Evolutionary conservation across 192 early-diverging fungal genomes (phyloP).

Genomic region (Linnemannia exigua): DNA sequence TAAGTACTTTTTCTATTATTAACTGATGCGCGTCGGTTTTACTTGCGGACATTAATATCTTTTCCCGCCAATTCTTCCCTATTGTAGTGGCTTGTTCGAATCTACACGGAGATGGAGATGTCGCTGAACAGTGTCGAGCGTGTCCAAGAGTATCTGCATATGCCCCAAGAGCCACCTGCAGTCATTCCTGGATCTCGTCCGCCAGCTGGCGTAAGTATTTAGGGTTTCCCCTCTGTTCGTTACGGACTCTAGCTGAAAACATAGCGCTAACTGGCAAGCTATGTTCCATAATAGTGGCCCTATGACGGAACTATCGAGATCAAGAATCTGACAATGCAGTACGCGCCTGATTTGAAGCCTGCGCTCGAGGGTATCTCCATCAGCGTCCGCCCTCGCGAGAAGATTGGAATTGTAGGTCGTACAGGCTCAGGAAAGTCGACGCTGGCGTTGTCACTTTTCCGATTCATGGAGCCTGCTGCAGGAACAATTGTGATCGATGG

Average conservation of each 20-base stretch:
- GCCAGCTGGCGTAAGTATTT: conserved; percentile 61
- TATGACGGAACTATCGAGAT: conserved; percentile 78
- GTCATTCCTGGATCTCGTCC: conserved; percentile 64
- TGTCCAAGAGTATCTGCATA: conserved; percentile 81
- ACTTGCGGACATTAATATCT: background rate
- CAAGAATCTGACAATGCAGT: conserved; percentile 79
- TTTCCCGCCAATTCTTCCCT: background rate
- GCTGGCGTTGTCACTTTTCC: conserved; percentile 82
- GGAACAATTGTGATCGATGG: conserved; percentile 85
- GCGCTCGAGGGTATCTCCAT: conserved; percentile 86
- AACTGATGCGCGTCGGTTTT: background rate
- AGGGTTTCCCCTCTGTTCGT: background rate
- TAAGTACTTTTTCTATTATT: conserved; percentile 26
- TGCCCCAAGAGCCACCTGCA: conserved; percentile 84
- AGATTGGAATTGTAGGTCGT: conserved; percentile 95
- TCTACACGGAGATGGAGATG: conserved; percentile 85
- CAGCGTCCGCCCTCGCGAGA: conserved; percentile 71
- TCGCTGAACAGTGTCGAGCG: conserved; percentile 90
- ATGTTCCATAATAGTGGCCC: conserved; percentile 73
- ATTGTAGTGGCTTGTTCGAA: conserved; percentile 54
- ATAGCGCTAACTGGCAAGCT: background rate
- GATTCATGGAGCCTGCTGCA: conserved; percentile 78
- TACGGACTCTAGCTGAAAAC: background rate
- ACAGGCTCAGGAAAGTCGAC: conserved; percentile 93
- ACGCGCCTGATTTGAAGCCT: conserved; percentile 75